A percentile compares a stretch with the other conserved stretches of the same genome.
Conservation (phyloP, 1,284 basidiomycete genomes). For the Gomphus sp. region DNA sequence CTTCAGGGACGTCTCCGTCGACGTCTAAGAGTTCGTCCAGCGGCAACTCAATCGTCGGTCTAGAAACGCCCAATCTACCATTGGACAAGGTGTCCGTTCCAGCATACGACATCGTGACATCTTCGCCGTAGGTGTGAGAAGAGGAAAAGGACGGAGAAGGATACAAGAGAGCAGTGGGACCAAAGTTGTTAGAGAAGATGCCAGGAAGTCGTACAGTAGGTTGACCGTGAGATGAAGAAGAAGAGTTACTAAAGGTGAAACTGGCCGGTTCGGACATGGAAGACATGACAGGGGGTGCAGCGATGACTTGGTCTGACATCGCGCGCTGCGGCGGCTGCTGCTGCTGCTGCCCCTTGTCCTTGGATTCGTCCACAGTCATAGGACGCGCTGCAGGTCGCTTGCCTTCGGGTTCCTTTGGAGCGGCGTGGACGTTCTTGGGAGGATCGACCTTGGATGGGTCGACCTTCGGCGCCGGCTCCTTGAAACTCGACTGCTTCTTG, state of each 20-base stretch:
- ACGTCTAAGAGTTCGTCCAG: conserved; percentile 60
- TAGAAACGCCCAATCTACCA: conserved; percentile 47
- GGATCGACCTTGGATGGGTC: neutral
- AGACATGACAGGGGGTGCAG: neutral
- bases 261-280: conserved; percentile 2
- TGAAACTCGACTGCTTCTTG: conserved; percentile 61
- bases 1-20: conserved; percentile 18
- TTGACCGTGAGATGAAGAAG: conserved; percentile 18
- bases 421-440: neutral
- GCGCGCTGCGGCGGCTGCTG: conserved; percentile 1
- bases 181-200: conserved; percentile 63
- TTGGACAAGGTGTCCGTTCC: conserved; percentile 43
- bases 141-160: conserved; percentile 54
- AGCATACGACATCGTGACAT: conserved; percentile 33
- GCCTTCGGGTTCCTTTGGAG: conserved; percentile 4
- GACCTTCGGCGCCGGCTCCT: conserved; percentile 24
- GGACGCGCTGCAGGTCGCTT: conserved; percentile 1
- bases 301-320: neutral
- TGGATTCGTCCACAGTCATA: conserved; percentile 11
- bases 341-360: conserved; percentile 6
- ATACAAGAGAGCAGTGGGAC: conserved; percentile 65
- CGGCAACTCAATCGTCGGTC: conserved; percentile 72
- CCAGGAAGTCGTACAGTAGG: conserved; percentile 51
- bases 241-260: conserved; percentile 9
- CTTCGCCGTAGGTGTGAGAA: conserved; percentile 67